These are phyloP conservation scores for Microdochium trichocladiopsis DNA, from an alignment of 2,329 filamentous ascomycete genomes.

Conservation along the genomic window DNA sequence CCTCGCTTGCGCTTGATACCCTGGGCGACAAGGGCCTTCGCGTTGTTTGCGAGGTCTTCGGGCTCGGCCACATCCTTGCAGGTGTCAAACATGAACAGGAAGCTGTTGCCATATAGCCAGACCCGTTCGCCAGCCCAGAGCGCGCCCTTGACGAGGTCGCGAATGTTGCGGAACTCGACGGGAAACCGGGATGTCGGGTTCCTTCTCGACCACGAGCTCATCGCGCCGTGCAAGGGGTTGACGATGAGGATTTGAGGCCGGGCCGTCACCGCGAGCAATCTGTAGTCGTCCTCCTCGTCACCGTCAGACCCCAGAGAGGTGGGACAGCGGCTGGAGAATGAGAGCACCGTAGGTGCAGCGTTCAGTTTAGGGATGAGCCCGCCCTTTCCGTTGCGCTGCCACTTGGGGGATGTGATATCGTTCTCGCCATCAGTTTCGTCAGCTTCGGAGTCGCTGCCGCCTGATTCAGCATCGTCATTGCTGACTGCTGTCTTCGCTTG, in stretches of 20 bases:
- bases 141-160: slow-evolving; percentile 75
- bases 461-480: slow-evolving; percentile 23
- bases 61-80: slow-evolving; percentile 54
- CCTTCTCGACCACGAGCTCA: slow-evolving; percentile 79
- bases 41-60: slow-evolving; percentile 16
- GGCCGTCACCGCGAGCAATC: slow-evolving; percentile 45
- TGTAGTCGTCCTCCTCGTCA: slow-evolving; percentile 35
- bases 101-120: slow-evolving; percentile 83
- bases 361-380: slow-evolving; percentile 63
- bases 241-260: slow-evolving; percentile 68
- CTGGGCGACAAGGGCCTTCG: slow-evolving; percentile 12
- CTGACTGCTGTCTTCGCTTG: slow-evolving; percentile 34
- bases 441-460: slow-evolving; percentile 27
- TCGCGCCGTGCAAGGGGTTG: slow-evolving; percentile 65
- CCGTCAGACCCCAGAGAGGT: slow-evolving; percentile 16
- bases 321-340: slow-evolving; percentile 52
- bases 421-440: slow-evolving; percentile 37
- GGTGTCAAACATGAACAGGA: slow-evolving; percentile 89
- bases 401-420: slow-evolving; percentile 49
- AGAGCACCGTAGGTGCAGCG: slow-evolving; percentile 57
- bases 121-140: slow-evolving; percentile 74
- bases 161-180: slow-evolving; percentile 62
- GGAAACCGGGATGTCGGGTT: slow-evolving; percentile 75
- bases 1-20: slow-evolving; percentile 50
- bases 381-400: slow-evolving; percentile 68